phyloP scores from a whole-genome alignment of 2,329 filamentous ascomycete genomes.

The Sodiomyces alkalinus region DNA sequence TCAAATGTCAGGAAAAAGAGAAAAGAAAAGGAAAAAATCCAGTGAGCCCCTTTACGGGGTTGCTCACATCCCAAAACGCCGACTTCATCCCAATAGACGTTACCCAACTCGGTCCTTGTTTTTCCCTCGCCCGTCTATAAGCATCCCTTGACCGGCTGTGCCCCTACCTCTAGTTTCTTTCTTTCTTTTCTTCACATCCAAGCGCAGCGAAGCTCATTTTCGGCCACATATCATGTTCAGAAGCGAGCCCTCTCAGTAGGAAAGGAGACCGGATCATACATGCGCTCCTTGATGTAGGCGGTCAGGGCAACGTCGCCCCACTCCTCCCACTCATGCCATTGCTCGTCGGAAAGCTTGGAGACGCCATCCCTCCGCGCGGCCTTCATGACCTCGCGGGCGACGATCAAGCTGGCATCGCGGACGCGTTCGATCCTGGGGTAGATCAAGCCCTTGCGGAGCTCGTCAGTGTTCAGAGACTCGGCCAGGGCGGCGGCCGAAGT shows the following conservation, averaged over 20 bases:
- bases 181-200: not conserved
- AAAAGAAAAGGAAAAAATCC: too few species aligned
- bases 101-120: too few species aligned
- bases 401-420: conserved; percentile 71
- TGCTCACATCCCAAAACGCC: too few species aligned
- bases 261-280: conserved; percentile 43
- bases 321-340: conserved; percentile 60
- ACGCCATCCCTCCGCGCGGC: conserved; percentile 73
- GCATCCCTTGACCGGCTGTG: too few species aligned
- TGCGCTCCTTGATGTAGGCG: conserved; percentile 41
- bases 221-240: not conserved
- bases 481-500: conserved; percentile 73
- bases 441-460: conserved; percentile 69
- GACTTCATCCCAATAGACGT: too few species aligned
- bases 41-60: too few species aligned
- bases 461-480: conserved; percentile 62
- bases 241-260: conserved; percentile 12
- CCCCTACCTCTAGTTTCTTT: too few species aligned
- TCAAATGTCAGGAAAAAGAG: too few species aligned
- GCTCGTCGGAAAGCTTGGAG: conserved; percentile 48
- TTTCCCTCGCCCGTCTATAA: too few species aligned
- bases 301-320: conserved; percentile 50
- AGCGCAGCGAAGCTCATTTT: too few species aligned
- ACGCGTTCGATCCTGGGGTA: conserved; percentile 89
- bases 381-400: conserved; percentile 87